A percentile compares a stretch with the other conserved stretches of the same genome.
Conservation (phyloP, 495 filamentous ascomycete genomes). For the Neurospora sp. region DNA sequence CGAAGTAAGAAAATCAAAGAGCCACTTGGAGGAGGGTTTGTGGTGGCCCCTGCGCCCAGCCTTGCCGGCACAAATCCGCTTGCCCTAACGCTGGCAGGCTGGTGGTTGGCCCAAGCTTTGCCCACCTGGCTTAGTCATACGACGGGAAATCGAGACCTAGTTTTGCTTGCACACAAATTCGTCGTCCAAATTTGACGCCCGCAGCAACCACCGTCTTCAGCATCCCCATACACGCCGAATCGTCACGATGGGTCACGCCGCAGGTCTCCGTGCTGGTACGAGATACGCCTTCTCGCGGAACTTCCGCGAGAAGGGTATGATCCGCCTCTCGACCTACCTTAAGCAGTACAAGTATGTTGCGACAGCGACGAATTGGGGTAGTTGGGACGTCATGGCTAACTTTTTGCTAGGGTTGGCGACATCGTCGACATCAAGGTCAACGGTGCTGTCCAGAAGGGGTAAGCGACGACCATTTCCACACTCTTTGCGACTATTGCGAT, state of each 20-base stretch:
- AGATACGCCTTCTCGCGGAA: constrained; percentile 89
- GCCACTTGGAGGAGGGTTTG: constrained; percentile 22
- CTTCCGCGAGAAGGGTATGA: constrained; percentile 90
- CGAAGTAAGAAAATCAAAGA: constrained; percentile 8
- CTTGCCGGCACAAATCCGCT: constrained; percentile 2
- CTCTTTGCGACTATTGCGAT: background rate
- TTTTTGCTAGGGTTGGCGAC: constrained; percentile 68
- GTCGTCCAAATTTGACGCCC: constrained; percentile 22
- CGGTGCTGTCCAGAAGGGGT: constrained; percentile 94
- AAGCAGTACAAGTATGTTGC: constrained; percentile 69
- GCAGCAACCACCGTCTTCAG: constrained; percentile 25
- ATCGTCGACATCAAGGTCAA: constrained; percentile 96
- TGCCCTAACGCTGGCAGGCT: constrained; percentile 20
- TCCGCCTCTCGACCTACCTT: constrained; percentile 84
- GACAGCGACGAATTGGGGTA: background rate
- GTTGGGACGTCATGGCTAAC: constrained; percentile 19
- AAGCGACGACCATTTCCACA: constrained; percentile 12
- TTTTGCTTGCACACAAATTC: constrained; percentile 25
- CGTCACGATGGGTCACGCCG: constrained; percentile 83
- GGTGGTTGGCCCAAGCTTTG: background rate
- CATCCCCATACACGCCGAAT: constrained; percentile 29
- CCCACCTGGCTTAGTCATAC: constrained; percentile 23
- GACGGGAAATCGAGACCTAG: constrained; percentile 16
- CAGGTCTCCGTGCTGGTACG: constrained; percentile 90
- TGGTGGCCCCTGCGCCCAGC: constrained; percentile 25